Conservation (phyloP, 2,329 filamentous ascomycete species). For the Cercospora brassicicola region DNA sequence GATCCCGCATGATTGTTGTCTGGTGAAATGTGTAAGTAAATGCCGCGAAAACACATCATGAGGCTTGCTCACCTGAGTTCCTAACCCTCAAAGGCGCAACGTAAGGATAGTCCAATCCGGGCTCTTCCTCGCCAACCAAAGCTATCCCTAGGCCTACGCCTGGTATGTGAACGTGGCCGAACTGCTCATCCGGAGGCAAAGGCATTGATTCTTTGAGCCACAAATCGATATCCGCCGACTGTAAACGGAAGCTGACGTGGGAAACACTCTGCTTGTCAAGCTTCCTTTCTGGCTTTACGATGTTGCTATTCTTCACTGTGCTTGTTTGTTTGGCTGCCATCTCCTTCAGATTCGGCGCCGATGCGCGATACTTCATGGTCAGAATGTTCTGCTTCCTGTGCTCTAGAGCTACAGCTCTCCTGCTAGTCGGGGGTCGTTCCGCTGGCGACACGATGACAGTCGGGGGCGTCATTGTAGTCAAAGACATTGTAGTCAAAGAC, state of each 20-base stretch:
- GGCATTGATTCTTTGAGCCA: slow-evolving; percentile 14
- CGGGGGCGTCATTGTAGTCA: background rate
- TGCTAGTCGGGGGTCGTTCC: background rate
- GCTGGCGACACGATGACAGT: background rate
- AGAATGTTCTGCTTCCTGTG: slow-evolving; percentile 10
- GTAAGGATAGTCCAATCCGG: background rate
- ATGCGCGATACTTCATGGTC: slow-evolving; percentile 6
- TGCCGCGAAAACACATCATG: background rate
- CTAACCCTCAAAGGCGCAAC: background rate
- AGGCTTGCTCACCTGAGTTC: background rate
- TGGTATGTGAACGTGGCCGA: background rate
- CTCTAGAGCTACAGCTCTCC: slow-evolving; percentile 8
- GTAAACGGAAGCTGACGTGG: slow-evolving; percentile 2
- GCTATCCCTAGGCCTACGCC: background rate
- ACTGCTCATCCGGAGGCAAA: background rate
- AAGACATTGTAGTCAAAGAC: background rate
- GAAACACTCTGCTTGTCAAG: background rate
- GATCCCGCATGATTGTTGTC: background rate
- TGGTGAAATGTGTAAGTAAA: background rate
- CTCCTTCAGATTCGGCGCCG: slow-evolving; percentile 2
- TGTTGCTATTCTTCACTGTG: background rate
- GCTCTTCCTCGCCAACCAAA: background rate
- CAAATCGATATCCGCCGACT: slow-evolving; percentile 2
- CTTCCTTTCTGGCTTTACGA: background rate
- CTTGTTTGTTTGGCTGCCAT: background rate